These are phyloP conservation scores for Venturia oleaginea DNA, from an alignment of 2,329 filamentous ascomycete species.

Conservation along the genomic window DNA sequence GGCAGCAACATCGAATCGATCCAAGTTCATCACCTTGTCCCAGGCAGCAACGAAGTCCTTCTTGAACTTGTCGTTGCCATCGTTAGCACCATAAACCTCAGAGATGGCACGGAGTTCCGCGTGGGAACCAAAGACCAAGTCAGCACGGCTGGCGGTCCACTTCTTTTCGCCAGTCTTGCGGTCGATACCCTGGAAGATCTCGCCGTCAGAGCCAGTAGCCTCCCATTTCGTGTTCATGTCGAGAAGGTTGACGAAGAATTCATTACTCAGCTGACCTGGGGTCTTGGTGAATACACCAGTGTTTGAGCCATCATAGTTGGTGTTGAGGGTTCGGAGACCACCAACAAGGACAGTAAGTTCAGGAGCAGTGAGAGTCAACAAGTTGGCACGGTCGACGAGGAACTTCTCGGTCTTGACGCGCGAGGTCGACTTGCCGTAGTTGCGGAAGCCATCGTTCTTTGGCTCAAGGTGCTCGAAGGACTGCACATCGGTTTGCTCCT, in stretches of 20 bases:
- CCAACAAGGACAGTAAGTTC: slow-evolving; percentile 64
- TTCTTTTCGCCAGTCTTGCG: slow-evolving; percentile 56
- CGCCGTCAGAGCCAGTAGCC: slow-evolving; percentile 38
- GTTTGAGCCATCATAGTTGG: slow-evolving; percentile 62
- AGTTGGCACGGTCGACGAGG: slow-evolving; percentile 62
- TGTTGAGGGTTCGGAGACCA: slow-evolving; percentile 59
- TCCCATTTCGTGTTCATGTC: slow-evolving; percentile 60
- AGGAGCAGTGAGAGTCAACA: slow-evolving; percentile 60
- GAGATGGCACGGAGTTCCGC: slow-evolving; percentile 62
- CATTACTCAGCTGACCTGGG: slow-evolving; percentile 63
- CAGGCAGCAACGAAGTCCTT: slow-evolving; percentile 64
- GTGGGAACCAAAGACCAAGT: slow-evolving; percentile 66
- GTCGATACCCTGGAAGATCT: slow-evolving; percentile 55
- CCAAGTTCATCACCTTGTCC: slow-evolving; percentile 66
- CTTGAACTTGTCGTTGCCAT: slow-evolving; percentile 54
- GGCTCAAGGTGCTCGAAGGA: slow-evolving; percentile 61
- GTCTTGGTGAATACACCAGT: slow-evolving; percentile 59
- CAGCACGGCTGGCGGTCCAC: slow-evolving; percentile 60
- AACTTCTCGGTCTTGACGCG: slow-evolving; percentile 59
- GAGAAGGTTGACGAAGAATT: slow-evolving; percentile 75
- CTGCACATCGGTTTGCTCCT: slow-evolving; percentile 61
- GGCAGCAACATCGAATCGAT: slow-evolving; percentile 53
- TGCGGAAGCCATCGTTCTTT: slow-evolving; percentile 67
- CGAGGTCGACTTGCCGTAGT: slow-evolving; percentile 56
- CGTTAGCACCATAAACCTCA: slow-evolving; percentile 58